A percentile compares a stretch with the other conserved stretches of the same genome.
Evolutionary conservation across 179 eudicot genomes (phyloP).

Genomic region (Sideroxylon spinosum): DNA sequence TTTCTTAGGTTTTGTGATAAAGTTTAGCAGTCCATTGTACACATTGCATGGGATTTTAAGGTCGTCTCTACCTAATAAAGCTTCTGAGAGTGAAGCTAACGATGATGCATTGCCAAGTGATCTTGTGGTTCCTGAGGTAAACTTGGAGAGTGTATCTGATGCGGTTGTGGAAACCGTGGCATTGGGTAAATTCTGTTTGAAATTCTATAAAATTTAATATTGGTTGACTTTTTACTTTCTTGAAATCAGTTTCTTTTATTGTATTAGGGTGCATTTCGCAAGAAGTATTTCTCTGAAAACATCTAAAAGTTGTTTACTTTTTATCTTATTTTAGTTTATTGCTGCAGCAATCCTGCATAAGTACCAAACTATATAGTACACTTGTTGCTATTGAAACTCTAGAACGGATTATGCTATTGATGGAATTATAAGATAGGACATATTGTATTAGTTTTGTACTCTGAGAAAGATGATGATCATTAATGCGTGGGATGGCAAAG

Average conservation of each 20-base stretch:
- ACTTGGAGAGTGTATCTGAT: slow-evolving; percentile 28
- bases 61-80: slow-evolving; percentile 25
- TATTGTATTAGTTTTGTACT: neutral
- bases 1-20: slow-evolving; percentile 43
- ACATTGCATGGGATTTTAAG: slow-evolving; percentile 27
- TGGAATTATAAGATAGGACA: neutral
- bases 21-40: slow-evolving; percentile 40
- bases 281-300: no score
- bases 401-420: neutral
- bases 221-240: neutral
- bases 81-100: slow-evolving; percentile 17
- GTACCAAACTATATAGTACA: neutral
- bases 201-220: neutral
- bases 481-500: neutral
- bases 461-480: neutral
- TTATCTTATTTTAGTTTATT: no score
- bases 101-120: slow-evolving; percentile 27
- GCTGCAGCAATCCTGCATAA: neutral
- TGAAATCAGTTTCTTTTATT: neutral
- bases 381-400: neutral
- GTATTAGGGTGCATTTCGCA: no score
- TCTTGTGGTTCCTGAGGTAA: slow-evolving; percentile 26
- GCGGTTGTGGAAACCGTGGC: slow-evolving; percentile 25
- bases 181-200: slow-evolving; percentile 34
- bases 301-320: no score